A percentile compares a stretch with the other conserved stretches of the same genome.
phyloP scores from a whole-genome alignment of 148 eudicot genomes.

The Fagopyrum esculentum region DNA sequence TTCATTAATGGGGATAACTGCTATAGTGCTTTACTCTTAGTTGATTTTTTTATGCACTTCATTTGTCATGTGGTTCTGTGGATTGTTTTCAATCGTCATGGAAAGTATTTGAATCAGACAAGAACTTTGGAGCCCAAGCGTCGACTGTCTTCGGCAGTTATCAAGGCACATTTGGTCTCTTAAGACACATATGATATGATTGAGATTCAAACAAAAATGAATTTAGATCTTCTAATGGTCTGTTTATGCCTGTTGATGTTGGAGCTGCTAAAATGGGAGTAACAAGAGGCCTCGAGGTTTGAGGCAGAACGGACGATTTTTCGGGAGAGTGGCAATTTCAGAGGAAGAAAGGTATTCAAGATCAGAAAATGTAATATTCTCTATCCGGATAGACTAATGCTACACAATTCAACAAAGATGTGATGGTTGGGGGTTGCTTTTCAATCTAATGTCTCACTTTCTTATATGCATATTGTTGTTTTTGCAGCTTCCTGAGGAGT shows the following conservation, averaged over 20 bases:
- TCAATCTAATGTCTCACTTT: too few relatives aligned
- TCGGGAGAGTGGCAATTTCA: conserved; percentile 42
- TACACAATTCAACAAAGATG: too few relatives aligned
- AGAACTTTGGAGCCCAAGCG: conserved; percentile 86
- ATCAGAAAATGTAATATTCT: not conserved
- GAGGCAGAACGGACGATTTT: conserved; percentile 17
- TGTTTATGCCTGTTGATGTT: not conserved
- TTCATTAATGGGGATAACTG: not conserved
- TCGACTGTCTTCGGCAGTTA: conserved; percentile 76
- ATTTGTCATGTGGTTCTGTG: not conserved
- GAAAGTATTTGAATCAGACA: conserved; percentile 42
- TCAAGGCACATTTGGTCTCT: conserved; percentile 41
- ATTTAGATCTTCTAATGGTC: not conserved
- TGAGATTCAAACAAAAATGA: not conserved
- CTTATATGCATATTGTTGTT: too few relatives aligned
- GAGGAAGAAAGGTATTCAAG: conserved; percentile 40
- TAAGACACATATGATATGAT: too few relatives aligned
- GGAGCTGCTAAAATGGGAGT: conserved; percentile 22
- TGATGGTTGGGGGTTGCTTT: too few relatives aligned
- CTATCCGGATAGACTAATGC: too few relatives aligned
- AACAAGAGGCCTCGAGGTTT: conserved; percentile 36
- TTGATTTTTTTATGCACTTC: conserved; percentile 1
- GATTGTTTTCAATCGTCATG: conserved; percentile 13
- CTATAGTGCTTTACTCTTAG: not conserved
- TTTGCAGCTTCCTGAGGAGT: too few relatives aligned